phyloP scores from a whole-genome alignment of 495 filamentous ascomycete genomes.

The Acidiella bohemica region DNA sequence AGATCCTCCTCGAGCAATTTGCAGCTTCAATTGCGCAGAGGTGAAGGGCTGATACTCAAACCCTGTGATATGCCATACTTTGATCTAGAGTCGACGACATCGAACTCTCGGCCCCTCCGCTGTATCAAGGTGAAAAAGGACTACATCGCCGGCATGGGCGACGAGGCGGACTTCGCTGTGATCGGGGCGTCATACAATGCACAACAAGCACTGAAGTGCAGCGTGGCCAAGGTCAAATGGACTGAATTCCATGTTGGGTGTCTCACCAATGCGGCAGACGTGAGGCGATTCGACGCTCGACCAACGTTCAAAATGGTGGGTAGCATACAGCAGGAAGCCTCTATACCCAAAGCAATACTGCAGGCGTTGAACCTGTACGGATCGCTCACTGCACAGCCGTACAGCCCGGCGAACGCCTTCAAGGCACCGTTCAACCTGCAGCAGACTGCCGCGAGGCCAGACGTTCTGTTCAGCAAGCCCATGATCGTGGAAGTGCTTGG shows the following conservation, averaged over 20 bases:
- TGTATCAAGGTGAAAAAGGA: constrained; percentile 90
- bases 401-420: constrained; percentile 20
- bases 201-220: constrained; percentile 37
- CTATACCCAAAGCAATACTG: constrained; percentile 38
- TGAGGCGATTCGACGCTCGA: constrained; percentile 35
- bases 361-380: constrained; percentile 41
- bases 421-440: constrained; percentile 3
- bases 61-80: constrained; percentile 68
- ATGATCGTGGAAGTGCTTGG: constrained; percentile 54
- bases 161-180: constrained; percentile 68
- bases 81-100: constrained; percentile 14
- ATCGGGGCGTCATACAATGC: constrained; percentile 57
- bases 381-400: constrained; percentile 26
- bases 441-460: neutral
- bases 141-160: constrained; percentile 67
- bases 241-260: constrained; percentile 72
- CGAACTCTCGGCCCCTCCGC: constrained; percentile 36
- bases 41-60: constrained; percentile 69
- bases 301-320: constrained; percentile 56
- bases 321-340: constrained; percentile 34
- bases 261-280: constrained; percentile 56
- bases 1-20: constrained; percentile 46
- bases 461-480: constrained; percentile 43
- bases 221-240: constrained; percentile 44
- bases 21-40: constrained; percentile 48